Percentiles rank a stretch among this genome's conserved stretches.
Conservation (phyloP, 352 stramenopile genomes). For the Pythium biforme region DNA sequence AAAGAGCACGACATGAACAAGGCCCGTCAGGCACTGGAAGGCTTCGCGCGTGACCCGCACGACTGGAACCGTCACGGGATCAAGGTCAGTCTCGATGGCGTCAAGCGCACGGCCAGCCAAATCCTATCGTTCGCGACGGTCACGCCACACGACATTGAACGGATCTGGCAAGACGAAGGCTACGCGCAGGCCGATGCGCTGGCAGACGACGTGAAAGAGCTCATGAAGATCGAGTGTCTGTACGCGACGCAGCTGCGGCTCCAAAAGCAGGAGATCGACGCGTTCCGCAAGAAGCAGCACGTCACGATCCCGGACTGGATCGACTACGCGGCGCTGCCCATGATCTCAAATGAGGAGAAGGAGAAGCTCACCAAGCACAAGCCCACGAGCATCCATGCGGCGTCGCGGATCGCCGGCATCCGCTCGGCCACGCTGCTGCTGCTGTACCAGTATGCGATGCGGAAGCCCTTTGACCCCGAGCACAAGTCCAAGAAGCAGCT, state of each 20-base stretch:
- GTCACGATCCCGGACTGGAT: constrained; percentile 93
- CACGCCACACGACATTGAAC: constrained; percentile 52
- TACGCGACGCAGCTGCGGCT: constrained; percentile 93
- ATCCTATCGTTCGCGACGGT: constrained; percentile 71
- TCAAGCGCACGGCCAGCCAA: constrained; percentile 76
- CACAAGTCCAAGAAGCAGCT: constrained; percentile 30
- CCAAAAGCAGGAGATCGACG: constrained; percentile 96
- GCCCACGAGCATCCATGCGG: constrained; percentile 93
- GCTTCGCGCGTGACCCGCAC: constrained; percentile 67
- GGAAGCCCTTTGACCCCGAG: constrained; percentile 30
- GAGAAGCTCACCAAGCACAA: constrained; percentile 89
- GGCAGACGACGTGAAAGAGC: constrained; percentile 35
- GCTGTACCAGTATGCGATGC: constrained; percentile 72
- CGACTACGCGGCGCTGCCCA: constrained; percentile 91
- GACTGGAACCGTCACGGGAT: constrained; percentile 85
- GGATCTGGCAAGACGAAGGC: constrained; percentile 46
- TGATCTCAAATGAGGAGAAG: constrained; percentile 95
- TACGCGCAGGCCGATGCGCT: constrained; percentile 61
- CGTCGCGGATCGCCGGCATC: constrained; percentile 92
- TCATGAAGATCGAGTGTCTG: constrained; percentile 88
- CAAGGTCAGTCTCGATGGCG: constrained; percentile 71
- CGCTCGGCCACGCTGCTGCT: constrained; percentile 75
- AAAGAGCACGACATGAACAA: constrained; percentile 79
- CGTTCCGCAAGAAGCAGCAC: constrained; percentile 93
- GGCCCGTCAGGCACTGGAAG: constrained; percentile 47